Evolutionary conservation across 2,329 filamentous ascomycete species (phyloP).

Genomic region (Periconia sp.): DNA sequence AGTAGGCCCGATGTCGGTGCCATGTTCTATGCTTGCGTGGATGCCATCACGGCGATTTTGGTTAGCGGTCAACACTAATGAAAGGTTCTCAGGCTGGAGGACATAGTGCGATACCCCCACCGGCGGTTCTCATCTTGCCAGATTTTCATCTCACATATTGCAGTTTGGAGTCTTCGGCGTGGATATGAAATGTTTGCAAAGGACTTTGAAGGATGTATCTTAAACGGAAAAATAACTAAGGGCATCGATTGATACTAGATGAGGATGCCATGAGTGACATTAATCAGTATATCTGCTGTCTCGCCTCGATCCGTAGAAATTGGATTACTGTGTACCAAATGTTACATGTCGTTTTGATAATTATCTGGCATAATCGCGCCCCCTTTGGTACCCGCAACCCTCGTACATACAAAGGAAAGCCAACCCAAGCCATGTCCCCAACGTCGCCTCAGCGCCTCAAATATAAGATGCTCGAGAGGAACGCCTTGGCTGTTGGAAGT

Average conservation of each 20-base stretch:
- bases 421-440: slow-evolving; percentile 1
- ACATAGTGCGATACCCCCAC: background rate
- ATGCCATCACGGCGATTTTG: slow-evolving; percentile 29
- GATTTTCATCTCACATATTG: background rate
- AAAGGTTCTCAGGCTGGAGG: background rate
- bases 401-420: background rate
- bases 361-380: no score
- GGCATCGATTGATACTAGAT: no score
- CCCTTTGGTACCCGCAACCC: no score
- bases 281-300: no score
- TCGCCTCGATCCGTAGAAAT: no score
- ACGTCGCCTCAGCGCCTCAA: slow-evolving; percentile 1
- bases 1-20: slow-evolving; percentile 22
- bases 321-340: no score
- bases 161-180: background rate
- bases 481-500: slow-evolving; percentile 5
- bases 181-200: background rate
- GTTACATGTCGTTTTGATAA: no score
- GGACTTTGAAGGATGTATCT: background rate
- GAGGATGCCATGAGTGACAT: no score
- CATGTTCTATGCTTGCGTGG: slow-evolving; percentile 32
- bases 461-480: background rate
- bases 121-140: no score
- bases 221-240: no score
- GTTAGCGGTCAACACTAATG: slow-evolving; percentile 9